A percentile compares a stretch with the other conserved stretches of the same genome.
Conservation (phyloP, 2,329 filamentous ascomycete genomes). For the Cytospora piceae region DNA sequence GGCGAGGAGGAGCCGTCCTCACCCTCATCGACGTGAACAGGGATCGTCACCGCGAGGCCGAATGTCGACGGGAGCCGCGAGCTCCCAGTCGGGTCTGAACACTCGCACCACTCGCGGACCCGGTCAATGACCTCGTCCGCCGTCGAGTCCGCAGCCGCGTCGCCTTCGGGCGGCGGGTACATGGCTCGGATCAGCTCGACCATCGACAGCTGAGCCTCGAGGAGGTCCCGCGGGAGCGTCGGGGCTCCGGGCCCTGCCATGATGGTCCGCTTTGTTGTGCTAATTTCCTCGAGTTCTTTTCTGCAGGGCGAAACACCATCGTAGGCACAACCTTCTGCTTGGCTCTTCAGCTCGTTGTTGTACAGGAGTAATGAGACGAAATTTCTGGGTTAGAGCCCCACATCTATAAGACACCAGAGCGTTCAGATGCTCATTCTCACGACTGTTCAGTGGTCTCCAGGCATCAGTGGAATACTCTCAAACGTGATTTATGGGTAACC, state of each 20-base stretch:
- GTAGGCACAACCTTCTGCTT: not conserved
- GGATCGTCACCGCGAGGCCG: constrained; percentile 20
- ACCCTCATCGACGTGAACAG: not conserved
- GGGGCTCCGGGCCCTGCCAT: constrained; percentile 6
- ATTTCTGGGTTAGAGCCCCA: constrained; percentile 12
- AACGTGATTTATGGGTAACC: no score
- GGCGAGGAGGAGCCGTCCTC: not conserved
- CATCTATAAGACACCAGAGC: not conserved
- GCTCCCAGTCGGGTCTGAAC: not conserved
- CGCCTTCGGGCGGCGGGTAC: constrained; percentile 18
- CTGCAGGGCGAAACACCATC: not conserved
- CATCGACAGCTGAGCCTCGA: constrained; percentile 29
- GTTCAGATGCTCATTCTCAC: not conserved
- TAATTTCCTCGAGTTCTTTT: not conserved
- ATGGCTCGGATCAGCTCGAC: constrained; percentile 28
- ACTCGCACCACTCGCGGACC: constrained; percentile 23
- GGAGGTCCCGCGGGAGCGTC: constrained; percentile 18
- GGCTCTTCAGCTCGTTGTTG: not conserved
- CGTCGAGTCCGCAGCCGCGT: constrained; percentile 1
- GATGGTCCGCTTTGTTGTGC: constrained; percentile 33
- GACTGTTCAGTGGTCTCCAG: no score
- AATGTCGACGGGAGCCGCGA: constrained; percentile 12
- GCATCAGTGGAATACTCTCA: no score
- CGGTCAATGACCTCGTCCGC: constrained; percentile 7
- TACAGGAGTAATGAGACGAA: constrained; percentile 10